Conservation (phyloP, 1,139 yeast species). For the Scheffersomyces stambukii region DNA sequence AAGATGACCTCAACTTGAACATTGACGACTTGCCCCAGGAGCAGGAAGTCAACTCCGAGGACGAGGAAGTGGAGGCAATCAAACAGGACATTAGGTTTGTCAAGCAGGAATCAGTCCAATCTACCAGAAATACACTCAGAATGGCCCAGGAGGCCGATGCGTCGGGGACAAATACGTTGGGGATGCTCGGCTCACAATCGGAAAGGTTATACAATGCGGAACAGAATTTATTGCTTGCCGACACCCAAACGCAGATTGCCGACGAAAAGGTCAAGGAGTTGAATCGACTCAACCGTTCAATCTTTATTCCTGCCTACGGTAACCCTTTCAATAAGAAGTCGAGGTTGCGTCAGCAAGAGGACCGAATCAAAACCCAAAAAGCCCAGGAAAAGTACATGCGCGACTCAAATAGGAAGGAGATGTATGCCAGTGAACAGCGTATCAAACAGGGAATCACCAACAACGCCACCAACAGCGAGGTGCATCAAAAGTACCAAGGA, state of each 20-base stretch:
- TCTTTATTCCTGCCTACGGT: constrained; percentile 74
- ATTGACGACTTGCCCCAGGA: constrained; percentile 43
- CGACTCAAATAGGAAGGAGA: constrained; percentile 38
- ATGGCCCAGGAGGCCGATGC: constrained; percentile 93
- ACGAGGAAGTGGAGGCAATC: constrained; percentile 86
- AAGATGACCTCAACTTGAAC: constrained; percentile 36
- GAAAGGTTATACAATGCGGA: constrained; percentile 81
- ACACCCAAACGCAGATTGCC: constrained; percentile 78
- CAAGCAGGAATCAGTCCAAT: constrained; percentile 82
- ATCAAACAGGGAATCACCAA: constrained; percentile 38
- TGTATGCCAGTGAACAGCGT: constrained; percentile 46
- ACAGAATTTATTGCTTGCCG: constrained; percentile 69
- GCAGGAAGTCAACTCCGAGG: constrained; percentile 53
- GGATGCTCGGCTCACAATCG: constrained; percentile 89
- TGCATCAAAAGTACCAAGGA: constrained; percentile 47
- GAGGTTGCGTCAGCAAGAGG: constrained; percentile 73
- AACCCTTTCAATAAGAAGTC: constrained; percentile 89
- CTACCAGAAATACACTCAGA: constrained; percentile 80
- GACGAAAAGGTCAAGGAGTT: constrained; percentile 81
- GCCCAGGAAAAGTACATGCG: constrained; percentile 54
- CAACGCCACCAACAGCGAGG: constrained; percentile 34
- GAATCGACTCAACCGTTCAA: constrained; percentile 72
- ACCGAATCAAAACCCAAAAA: constrained; percentile 60
- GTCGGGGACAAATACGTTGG: constrained; percentile 83
- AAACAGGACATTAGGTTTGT: constrained; percentile 81